A percentile compares a stretch with the other conserved stretches of the same genome.
Evolutionary conservation across 2,329 filamentous ascomycete genomes (phyloP).

Genomic region (Proliferodiscus dingleyae): DNA sequence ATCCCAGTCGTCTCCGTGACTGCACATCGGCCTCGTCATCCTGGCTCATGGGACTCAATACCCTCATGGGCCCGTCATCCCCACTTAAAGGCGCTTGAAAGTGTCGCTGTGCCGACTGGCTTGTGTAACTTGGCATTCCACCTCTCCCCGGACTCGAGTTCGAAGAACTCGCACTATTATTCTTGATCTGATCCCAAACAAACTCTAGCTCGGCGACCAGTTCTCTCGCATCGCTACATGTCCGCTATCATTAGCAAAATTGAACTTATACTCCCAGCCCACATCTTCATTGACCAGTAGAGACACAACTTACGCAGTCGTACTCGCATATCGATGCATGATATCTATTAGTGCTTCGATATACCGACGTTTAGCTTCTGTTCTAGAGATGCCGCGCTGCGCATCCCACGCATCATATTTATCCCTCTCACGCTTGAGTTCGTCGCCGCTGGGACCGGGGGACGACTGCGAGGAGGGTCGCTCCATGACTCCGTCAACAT

Average conservation of each 20-base stretch:
- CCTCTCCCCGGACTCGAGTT: conserved; percentile 48
- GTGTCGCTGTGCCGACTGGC: conserved; percentile 29
- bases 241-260: not conserved
- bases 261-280: not conserved
- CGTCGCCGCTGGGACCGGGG: conserved; percentile 45
- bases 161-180: conserved; percentile 66
- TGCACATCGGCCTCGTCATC: conserved; percentile 63
- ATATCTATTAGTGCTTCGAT: conserved; percentile 92
- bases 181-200: conserved; percentile 97
- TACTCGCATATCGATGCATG: conserved; percentile 90
- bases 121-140: conserved; percentile 24
- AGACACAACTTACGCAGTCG: conserved; percentile 58
- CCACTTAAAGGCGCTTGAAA: conserved; percentile 45
- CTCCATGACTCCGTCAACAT: conserved; percentile 91
- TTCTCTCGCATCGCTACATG: conserved; percentile 68
- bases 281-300: not conserved
- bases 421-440: conserved; percentile 50
- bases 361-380: conserved; percentile 90
- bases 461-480: conserved; percentile 61
- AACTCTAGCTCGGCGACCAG: conserved; percentile 95
- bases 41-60: conserved; percentile 83
- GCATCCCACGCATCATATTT: conserved; percentile 96
- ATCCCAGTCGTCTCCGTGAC: conserved; percentile 39
- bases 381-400: conserved; percentile 76
- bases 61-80: conserved; percentile 55